These are phyloP conservation scores for Trichoderma arundinaceum DNA, from an alignment of 2,329 filamentous ascomycete species.

Conservation along the genomic window DNA sequence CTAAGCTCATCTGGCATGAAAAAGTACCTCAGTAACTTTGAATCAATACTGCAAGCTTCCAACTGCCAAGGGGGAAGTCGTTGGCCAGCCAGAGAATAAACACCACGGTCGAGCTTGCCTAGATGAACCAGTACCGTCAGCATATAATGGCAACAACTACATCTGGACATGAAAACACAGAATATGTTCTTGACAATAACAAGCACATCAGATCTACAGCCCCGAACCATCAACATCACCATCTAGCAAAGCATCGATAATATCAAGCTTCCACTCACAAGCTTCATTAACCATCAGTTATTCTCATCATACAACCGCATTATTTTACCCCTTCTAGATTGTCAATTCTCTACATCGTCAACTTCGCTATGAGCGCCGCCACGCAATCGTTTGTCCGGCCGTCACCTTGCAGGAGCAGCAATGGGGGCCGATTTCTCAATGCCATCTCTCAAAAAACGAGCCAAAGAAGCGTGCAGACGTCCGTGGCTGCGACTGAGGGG, in stretches of 20 bases:
- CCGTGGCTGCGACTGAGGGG: background rate
- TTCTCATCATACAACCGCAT: background rate
- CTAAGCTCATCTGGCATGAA: no score
- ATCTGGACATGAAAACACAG: no score
- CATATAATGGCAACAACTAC: background rate
- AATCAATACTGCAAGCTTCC: no score
- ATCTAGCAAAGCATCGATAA: no score
- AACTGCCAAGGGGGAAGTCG: background rate
- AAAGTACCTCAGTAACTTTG: no score
- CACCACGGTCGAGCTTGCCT: background rate
- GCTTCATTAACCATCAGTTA: no score
- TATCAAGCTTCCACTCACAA: no score
- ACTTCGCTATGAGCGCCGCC: slow-evolving; percentile 33
- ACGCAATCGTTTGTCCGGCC: background rate
- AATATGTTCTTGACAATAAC: no score
- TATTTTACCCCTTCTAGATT: background rate
- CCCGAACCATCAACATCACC: no score
- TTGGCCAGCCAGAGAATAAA: background rate
- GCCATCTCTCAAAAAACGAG: background rate
- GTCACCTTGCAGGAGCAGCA: background rate
- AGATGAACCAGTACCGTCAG: no score
- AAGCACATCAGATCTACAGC: no score
- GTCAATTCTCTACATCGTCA: background rate
- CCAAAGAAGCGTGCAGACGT: background rate
- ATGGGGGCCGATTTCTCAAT: background rate